Conservation (phyloP, 2,329 filamentous ascomycete genomes). For the Onygena corvina region DNA sequence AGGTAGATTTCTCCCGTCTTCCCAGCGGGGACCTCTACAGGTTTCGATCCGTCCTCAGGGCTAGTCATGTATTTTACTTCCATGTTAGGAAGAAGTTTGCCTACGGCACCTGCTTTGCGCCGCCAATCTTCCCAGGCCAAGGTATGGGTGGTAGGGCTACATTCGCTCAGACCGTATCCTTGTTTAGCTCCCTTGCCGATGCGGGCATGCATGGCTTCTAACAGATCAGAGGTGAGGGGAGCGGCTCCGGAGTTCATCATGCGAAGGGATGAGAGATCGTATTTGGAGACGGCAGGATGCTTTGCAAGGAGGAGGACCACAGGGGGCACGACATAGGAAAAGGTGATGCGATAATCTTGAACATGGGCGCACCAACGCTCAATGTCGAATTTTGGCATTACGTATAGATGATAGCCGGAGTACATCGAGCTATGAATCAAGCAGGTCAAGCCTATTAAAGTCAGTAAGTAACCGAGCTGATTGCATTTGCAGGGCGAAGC, state of each 20-base stretch:
- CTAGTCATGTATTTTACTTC: conserved; percentile 64
- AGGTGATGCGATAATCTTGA: conserved; percentile 62
- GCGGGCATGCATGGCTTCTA: conserved; percentile 60
- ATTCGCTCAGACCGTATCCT: conserved; percentile 83
- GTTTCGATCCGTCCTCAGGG: conserved; percentile 38
- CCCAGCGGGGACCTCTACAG: conserved; percentile 48
- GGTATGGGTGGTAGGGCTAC: conserved; percentile 63
- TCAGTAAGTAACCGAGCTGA: conserved; percentile 3
- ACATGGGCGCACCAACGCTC: conserved; percentile 65
- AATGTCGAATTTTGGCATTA: conserved; percentile 72
- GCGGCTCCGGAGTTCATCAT: conserved; percentile 84
- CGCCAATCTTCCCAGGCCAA: conserved; percentile 67
- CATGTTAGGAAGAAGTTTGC: conserved; percentile 65
- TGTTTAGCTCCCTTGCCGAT: conserved; percentile 76
- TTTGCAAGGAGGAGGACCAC: conserved; percentile 72
- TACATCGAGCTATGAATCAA: conserved; percentile 58
- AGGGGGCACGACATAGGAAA: conserved; percentile 71
- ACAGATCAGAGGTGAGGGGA: conserved; percentile 68
- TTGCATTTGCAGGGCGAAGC: conserved; percentile 20
- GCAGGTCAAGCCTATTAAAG: conserved; percentile 50
- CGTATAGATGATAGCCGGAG: conserved; percentile 52
- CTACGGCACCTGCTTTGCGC: conserved; percentile 63
- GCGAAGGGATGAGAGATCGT: conserved; percentile 64
- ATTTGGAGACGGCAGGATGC: conserved; percentile 63
- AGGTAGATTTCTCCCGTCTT: conserved; percentile 59